Evolutionary conservation across 2,329 filamentous ascomycete genomes (phyloP).

Genomic region (Teratosphaeria destructans): DNA sequence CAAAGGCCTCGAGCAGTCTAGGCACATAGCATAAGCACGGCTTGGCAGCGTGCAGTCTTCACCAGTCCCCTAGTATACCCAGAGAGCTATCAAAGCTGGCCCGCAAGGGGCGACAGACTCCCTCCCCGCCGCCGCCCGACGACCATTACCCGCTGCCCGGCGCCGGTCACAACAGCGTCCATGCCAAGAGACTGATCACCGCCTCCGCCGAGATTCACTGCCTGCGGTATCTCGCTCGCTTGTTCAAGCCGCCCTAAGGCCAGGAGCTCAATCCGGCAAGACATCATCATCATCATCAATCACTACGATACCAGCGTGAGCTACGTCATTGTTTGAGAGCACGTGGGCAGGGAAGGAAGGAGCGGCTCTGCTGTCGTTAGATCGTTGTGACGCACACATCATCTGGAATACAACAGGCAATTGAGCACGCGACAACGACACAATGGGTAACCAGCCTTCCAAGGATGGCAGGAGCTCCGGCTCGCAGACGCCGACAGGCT

Average conservation of each 20-base stretch:
- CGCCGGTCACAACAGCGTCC: slow-evolving; percentile 18
- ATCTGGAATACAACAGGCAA: background rate
- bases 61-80: background rate
- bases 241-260: slow-evolving; percentile 36
- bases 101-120: slow-evolving; percentile 9
- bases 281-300: background rate
- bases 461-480: slow-evolving; percentile 40
- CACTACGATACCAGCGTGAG: background rate
- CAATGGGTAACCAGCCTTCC: slow-evolving; percentile 69
- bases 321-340: background rate
- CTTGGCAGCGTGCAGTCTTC: background rate
- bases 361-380: background rate
- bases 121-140: slow-evolving; percentile 11
- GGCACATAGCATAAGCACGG: background rate
- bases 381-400: background rate
- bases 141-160: slow-evolving; percentile 8
- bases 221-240: slow-evolving; percentile 34
- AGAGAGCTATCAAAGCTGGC: slow-evolving; percentile 11
- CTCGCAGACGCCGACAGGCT: slow-evolving; percentile 32
- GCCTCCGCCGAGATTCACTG: slow-evolving; percentile 33
- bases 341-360: background rate
- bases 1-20: background rate
- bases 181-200: slow-evolving; percentile 18
- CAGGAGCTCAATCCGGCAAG: background rate
- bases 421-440: background rate